Conservation (phyloP, 1,284 basidiomycete species). For the Macrocystidia cucumis region DNA sequence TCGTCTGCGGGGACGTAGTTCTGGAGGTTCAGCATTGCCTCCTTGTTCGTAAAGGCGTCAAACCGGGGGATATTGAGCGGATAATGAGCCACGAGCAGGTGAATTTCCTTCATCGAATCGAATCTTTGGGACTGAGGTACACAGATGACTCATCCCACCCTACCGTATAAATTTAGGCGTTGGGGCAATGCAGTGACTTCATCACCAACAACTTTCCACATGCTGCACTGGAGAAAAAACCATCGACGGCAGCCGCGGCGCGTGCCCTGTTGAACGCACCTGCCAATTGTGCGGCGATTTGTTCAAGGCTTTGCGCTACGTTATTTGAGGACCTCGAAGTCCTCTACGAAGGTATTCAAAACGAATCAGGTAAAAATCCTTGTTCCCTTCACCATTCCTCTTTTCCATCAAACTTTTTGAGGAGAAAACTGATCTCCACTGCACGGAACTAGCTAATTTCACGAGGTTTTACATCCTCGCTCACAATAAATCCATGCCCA, state of each 20-base stretch:
- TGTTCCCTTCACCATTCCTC: too few species aligned
- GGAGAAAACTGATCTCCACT: conserved; percentile 6
- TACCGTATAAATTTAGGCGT: conserved; percentile 37
- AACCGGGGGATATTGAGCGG: conserved; percentile 38
- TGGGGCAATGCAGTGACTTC: conserved; percentile 69
- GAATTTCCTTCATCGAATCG: conserved; percentile 12
- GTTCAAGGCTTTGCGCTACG: conserved; percentile 53
- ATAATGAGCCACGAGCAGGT: conserved; percentile 77
- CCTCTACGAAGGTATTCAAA: conserved; percentile 54
- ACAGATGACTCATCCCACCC: not conserved
- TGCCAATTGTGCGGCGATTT: conserved; percentile 58
- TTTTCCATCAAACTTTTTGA: conserved; percentile 1
- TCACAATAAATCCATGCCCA: conserved; percentile 14
- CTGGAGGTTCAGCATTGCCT: conserved; percentile 65
- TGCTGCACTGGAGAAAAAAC: conserved; percentile 41
- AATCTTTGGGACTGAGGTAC: too few species aligned
- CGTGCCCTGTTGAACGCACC: conserved; percentile 36
- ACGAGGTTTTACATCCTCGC: conserved; percentile 58
- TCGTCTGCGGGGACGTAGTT: conserved; percentile 50
- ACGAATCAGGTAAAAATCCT: conserved; percentile 48
- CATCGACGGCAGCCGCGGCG: conserved; percentile 69
- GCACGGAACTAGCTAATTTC: conserved; percentile 48
- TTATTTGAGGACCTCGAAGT: conserved; percentile 52
- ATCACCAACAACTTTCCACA: conserved; percentile 43
- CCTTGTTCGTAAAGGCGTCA: conserved; percentile 47